phyloP scores from a whole-genome alignment of 805 yeast genomes.

The Clavispora santaluciae region DNA sequence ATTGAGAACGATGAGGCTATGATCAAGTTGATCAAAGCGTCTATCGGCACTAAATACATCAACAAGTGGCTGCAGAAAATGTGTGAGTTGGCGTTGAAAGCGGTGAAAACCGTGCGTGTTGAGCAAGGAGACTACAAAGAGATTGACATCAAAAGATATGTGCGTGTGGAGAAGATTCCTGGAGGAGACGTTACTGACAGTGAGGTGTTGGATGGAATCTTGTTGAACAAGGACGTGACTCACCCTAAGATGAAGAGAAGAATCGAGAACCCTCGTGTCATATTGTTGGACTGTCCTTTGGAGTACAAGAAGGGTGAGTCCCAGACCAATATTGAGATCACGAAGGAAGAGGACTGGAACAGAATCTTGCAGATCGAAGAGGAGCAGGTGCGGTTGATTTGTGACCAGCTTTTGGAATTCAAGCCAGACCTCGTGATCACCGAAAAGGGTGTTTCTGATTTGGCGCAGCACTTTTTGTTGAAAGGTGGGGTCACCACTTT shows the following conservation, averaged over 20 bases:
- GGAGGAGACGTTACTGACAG: constrained; percentile 96
- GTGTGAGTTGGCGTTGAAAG: constrained; percentile 83
- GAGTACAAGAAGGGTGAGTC: constrained; percentile 99
- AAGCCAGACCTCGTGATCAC: constrained; percentile 95
- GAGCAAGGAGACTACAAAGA: constrained; percentile 64
- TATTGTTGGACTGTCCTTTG: constrained; percentile 90
- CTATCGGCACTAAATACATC: constrained; percentile 95
- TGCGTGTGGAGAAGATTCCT: constrained; percentile 90
- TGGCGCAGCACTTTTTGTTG: constrained; percentile 93
- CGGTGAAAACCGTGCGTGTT: constrained; percentile 77
- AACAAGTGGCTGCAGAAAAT: constrained; percentile 85
- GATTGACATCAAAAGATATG: constrained; percentile 89
- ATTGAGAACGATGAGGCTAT: constrained; percentile 78
- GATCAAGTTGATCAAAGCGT: constrained; percentile 79
- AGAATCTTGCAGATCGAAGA: constrained; percentile 94
- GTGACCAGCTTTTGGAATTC: constrained; percentile 77
- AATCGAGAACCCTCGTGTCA: constrained; percentile 83
- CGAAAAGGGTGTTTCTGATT: constrained; percentile 96
- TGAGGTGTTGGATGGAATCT: constrained; percentile 81
- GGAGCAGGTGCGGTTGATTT: constrained; percentile 85
- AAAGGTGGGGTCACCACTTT: constrained; percentile 91
- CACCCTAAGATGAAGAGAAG: constrained; percentile 96
- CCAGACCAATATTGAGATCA: constrained; percentile 95
- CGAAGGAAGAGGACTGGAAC: constrained; percentile 95
- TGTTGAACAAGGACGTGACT: constrained; percentile 95